Percentiles rank a stretch among this genome's conserved stretches.
These are phyloP conservation scores for Arthrobotrys conoides DNA, from an alignment of 2,329 filamentous ascomycete species.

Conservation along the genomic window DNA sequence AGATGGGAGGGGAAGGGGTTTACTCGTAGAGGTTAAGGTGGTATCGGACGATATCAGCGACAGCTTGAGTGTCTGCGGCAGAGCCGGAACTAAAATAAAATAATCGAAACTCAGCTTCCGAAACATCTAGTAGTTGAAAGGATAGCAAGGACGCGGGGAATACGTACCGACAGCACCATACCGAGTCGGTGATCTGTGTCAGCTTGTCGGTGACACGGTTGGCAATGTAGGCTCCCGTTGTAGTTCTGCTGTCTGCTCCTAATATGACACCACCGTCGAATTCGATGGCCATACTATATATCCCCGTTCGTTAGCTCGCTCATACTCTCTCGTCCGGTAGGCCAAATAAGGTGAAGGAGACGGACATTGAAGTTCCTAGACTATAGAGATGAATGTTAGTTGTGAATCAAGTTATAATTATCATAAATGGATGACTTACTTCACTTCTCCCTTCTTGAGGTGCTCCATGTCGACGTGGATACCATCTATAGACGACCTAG, in stretches of 20 bases:
- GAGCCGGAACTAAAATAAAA: conserved; percentile 78
- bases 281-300: conserved; percentile 91
- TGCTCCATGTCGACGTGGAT: conserved; percentile 99
- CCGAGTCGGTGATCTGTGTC: conserved; percentile 97
- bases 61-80: conserved; percentile 96
- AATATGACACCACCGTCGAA: conserved; percentile 99
- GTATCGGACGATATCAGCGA: conserved; percentile 98
- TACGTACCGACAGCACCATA: conserved; percentile 89
- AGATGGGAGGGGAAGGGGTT: conserved; percentile 1
- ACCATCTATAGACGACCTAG: conserved; percentile 78
- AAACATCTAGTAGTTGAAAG: neutral
- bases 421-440: conserved; percentile 76
- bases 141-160: neutral
- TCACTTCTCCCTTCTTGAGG: conserved; percentile 98
- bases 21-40: conserved; percentile 85
- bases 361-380: conserved; percentile 96
- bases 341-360: neutral
- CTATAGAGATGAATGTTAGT: conserved; percentile 69
- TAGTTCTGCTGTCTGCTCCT: conserved; percentile 95
- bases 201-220: conserved; percentile 99
- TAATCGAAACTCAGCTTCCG: neutral
- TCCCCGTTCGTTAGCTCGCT: conserved; percentile 13
- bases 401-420: conserved; percentile 42
- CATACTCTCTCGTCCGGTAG: neutral
- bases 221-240: conserved; percentile 97